phyloP scores from a whole-genome alignment of 176 grass and related monocot species.

The Microstegium vimineum region DNA sequence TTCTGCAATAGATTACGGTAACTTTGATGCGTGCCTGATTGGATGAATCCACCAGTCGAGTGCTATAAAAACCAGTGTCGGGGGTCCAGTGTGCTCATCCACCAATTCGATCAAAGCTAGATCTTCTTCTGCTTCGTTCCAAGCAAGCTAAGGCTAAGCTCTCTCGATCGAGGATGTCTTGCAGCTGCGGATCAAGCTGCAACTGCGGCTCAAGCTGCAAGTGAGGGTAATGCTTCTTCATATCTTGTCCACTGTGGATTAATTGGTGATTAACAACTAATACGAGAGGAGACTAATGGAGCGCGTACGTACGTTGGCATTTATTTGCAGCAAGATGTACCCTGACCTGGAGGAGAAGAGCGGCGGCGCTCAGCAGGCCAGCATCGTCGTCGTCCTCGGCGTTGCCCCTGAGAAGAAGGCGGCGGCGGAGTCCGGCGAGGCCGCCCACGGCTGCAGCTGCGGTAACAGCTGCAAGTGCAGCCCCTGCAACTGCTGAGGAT shows the following conservation, averaged over 20 bases:
- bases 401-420: slow-evolving; percentile 17
- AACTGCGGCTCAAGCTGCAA: slow-evolving; percentile 37
- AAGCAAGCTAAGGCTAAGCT: too few species aligned
- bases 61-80: too few species aligned
- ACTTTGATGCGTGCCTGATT: too few species aligned
- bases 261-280: too few species aligned
- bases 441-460: slow-evolving; percentile 38
- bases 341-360: slow-evolving; percentile 47
- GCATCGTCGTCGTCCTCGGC: slow-evolving; percentile 5
- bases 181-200: slow-evolving; percentile 43
- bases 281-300: too few species aligned
- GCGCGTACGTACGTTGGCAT: too few species aligned
- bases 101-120: too few species aligned
- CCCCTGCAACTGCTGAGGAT: slow-evolving; percentile 38
- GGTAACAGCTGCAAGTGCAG: slow-evolving; percentile 38
- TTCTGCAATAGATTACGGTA: too few species aligned
- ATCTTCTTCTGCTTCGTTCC: too few species aligned
- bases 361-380: slow-evolving; percentile 13
- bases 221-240: not conserved
- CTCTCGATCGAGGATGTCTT: slow-evolving; percentile 42
- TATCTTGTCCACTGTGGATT: too few species aligned
- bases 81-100: too few species aligned
- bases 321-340: slow-evolving; percentile 47
- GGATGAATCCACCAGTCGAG: too few species aligned
- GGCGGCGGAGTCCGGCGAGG: slow-evolving; percentile 14